Evolutionary conservation across 768 basidiomycete genomes (phyloP).

Genomic region (Artomyces pyxidatus): DNA sequence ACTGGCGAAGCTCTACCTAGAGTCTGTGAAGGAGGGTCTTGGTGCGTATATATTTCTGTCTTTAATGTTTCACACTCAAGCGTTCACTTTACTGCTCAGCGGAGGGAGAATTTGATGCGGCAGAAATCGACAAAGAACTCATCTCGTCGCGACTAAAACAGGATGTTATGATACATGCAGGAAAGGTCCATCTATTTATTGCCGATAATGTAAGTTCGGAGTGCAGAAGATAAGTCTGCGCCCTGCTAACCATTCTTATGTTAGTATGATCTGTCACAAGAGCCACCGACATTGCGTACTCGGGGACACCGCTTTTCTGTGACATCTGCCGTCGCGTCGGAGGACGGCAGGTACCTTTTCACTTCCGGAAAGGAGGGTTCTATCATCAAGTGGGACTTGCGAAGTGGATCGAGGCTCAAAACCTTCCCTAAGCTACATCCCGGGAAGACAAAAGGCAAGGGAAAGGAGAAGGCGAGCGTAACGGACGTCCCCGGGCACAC

Average conservation of each 20-base stretch:
- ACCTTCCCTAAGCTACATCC: slow-evolving; percentile 55
- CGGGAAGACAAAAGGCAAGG: slow-evolving; percentile 39
- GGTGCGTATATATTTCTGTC: slow-evolving; percentile 31
- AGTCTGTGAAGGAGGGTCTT: slow-evolving; percentile 69
- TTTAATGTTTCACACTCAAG: neutral
- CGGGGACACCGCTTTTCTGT: slow-evolving; percentile 73
- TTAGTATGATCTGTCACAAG: slow-evolving; percentile 50
- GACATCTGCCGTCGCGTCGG: slow-evolving; percentile 73
- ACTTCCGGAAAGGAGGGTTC: slow-evolving; percentile 87
- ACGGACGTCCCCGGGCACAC: slow-evolving; percentile 64
- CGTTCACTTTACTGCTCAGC: slow-evolving; percentile 29
- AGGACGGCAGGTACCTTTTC: slow-evolving; percentile 69
- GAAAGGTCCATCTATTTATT: slow-evolving; percentile 77
- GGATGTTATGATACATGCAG: slow-evolving; percentile 86
- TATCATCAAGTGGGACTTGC: slow-evolving; percentile 80
- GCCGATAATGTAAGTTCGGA: slow-evolving; percentile 52
- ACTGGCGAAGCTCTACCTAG: slow-evolving; percentile 84
- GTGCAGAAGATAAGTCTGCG: slow-evolving; percentile 1
- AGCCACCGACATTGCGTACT: slow-evolving; percentile 47
- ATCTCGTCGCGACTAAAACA: slow-evolving; percentile 86
- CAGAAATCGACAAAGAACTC: slow-evolving; percentile 89
- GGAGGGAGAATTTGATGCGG: slow-evolving; percentile 91
- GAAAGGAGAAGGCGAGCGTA: slow-evolving; percentile 38
- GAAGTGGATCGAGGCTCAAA: slow-evolving; percentile 47
- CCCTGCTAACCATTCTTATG: neutral